These are phyloP conservation scores for Sporopachydermia cereana DNA, from an alignment of 1,139 yeast genomes.

Conservation along the genomic window DNA sequence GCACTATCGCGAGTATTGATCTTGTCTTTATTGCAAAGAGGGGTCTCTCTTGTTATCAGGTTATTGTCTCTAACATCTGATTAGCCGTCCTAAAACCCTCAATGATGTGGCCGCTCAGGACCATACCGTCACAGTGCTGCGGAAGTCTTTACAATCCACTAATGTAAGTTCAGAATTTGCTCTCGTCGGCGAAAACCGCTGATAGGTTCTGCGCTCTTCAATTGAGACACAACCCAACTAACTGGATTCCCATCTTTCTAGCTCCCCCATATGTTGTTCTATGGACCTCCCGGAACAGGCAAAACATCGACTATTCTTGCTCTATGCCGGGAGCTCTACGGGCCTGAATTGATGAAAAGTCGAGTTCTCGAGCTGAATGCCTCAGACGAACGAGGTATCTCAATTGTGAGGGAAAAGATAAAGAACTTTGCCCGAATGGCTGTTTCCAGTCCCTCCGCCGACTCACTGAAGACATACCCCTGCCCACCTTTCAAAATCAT, in stretches of 20 bases:
- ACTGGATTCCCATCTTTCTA: too few species aligned
- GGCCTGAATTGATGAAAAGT: constrained; percentile 54
- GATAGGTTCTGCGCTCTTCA: too few species aligned
- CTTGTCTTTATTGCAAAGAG: neutral
- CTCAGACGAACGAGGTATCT: constrained; percentile 91
- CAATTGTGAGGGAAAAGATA: constrained; percentile 83
- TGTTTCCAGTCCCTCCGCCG: constrained; percentile 66
- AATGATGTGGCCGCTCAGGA: constrained; percentile 89
- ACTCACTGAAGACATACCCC: constrained; percentile 63
- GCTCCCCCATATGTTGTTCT: constrained; percentile 88
- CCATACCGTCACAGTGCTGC: constrained; percentile 77
- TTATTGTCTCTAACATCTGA: neutral
- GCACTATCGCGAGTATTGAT: too few species aligned
- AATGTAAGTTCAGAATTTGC: too few species aligned
- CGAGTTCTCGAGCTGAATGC: constrained; percentile 90
- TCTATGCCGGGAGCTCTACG: constrained; percentile 73
- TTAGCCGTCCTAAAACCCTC: constrained; percentile 62
- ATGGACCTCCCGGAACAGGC: constrained; percentile 98
- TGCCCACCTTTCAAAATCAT: constrained; percentile 90
- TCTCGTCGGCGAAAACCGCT: neutral
- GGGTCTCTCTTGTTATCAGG: too few species aligned
- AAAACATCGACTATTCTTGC: constrained; percentile 90
- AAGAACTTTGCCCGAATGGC: constrained; percentile 85
- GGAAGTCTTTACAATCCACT: constrained; percentile 65
- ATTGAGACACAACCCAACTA: too few species aligned